Evolutionary conservation across 2,329 filamentous ascomycete species (phyloP).

Genomic region (Albifimbria verrucaria): DNA sequence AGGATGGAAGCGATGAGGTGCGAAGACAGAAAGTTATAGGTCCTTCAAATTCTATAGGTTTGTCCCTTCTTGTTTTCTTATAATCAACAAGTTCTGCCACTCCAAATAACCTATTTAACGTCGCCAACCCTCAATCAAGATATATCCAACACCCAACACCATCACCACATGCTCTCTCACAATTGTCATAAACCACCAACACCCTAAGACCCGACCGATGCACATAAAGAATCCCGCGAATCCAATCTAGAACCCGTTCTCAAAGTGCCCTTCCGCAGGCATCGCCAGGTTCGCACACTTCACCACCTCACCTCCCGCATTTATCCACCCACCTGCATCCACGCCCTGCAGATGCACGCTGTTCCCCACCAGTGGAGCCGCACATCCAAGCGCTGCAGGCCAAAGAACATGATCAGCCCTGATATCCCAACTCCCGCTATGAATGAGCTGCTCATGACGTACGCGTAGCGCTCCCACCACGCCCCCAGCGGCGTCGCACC

Average conservation of each 20-base stretch:
- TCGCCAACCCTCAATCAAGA: too few species aligned
- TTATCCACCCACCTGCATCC: slow-evolving; percentile 15
- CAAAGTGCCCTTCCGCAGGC: slow-evolving; percentile 15
- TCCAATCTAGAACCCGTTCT: slow-evolving; percentile 8
- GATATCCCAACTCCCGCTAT: slow-evolving; percentile 22
- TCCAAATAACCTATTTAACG: too few species aligned
- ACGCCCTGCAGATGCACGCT: slow-evolving; percentile 14
- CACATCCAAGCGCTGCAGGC: slow-evolving; percentile 15
- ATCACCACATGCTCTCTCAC: too few species aligned
- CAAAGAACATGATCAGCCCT: slow-evolving; percentile 22
- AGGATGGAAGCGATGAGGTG: too few species aligned
- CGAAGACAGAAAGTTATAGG: too few species aligned
- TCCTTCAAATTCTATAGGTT: too few species aligned
- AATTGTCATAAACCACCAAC: too few species aligned
- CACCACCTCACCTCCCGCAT: slow-evolving; percentile 6
- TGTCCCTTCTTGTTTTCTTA: too few species aligned
- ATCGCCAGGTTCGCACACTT: slow-evolving; percentile 17
- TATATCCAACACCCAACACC: too few species aligned
- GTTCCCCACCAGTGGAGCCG: slow-evolving; percentile 21
- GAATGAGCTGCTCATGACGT: slow-evolving; percentile 22
- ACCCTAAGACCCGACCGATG: too few species aligned
- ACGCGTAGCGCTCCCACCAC: slow-evolving; percentile 26
- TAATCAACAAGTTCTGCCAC: too few species aligned
- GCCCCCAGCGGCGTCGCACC: slow-evolving; percentile 17
- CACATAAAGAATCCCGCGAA: too few species aligned